These are phyloP conservation scores for Blumeriella jaapii DNA, from an alignment of 2,329 filamentous ascomycete genomes.

Conservation along the genomic window DNA sequence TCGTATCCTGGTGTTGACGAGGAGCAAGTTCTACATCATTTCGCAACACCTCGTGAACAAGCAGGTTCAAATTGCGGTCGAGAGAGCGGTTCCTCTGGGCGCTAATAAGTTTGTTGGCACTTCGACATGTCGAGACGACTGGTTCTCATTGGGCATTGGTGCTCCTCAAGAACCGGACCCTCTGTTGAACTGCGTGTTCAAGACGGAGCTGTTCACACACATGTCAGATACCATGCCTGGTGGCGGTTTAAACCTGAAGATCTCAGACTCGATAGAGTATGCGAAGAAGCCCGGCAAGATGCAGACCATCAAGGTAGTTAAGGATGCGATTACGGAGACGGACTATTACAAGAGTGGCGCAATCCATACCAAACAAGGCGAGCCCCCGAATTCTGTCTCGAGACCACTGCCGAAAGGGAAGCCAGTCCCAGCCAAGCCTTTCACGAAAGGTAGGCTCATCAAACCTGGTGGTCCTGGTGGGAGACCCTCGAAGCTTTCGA, in stretches of 20 bases:
- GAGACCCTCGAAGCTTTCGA: conserved; percentile 60
- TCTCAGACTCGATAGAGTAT: conserved; percentile 80
- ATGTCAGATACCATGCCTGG: conserved; percentile 67
- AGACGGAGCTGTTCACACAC: conserved; percentile 95
- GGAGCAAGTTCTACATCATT: conserved; percentile 78
- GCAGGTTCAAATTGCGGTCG: conserved; percentile 68
- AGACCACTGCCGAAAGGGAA: conserved; percentile 79
- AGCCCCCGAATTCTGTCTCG: conserved; percentile 72
- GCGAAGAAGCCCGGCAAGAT: conserved; percentile 96
- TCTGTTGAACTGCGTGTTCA: conserved; percentile 85
- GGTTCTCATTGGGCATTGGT: conserved; percentile 89
- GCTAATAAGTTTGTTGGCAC: conserved; percentile 79
- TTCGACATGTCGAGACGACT: conserved; percentile 81
- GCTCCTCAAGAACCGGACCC: conserved; percentile 87
- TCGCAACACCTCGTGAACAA: conserved; percentile 74
- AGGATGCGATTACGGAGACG: conserved; percentile 65
- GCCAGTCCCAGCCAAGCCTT: conserved; percentile 75
- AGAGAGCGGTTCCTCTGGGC: conserved; percentile 71
- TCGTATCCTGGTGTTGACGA: conserved; percentile 73
- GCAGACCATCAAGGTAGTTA: conserved; percentile 77
- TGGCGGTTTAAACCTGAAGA: conserved; percentile 68
- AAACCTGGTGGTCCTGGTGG: conserved; percentile 80
- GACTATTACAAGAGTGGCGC: conserved; percentile 92
- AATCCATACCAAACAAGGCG: conserved; percentile 76
- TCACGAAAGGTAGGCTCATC: conserved; percentile 87